Conservation (phyloP, 2,329 filamentous ascomycete genomes). For the Ophiosphaerella narmari region DNA sequence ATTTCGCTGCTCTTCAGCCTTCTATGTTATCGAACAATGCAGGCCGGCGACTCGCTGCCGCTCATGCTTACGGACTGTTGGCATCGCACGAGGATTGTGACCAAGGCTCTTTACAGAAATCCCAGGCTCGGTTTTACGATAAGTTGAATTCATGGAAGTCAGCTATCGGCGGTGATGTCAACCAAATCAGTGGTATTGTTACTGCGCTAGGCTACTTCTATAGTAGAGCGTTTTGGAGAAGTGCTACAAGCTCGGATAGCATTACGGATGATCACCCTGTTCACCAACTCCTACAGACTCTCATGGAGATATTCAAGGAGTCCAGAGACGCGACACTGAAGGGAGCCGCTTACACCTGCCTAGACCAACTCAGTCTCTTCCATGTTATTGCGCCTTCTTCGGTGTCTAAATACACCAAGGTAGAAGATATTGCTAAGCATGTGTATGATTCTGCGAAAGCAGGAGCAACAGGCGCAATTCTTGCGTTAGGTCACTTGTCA, state of each 20-base stretch:
- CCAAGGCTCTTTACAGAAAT: slow-evolving; percentile 47
- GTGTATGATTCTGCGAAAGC: slow-evolving; percentile 73
- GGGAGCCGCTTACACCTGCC: slow-evolving; percentile 60
- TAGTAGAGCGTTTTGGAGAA: slow-evolving; percentile 62
- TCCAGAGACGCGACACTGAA: slow-evolving; percentile 62
- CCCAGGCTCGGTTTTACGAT: slow-evolving; percentile 54
- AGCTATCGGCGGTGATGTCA: slow-evolving; percentile 63
- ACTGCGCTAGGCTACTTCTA: slow-evolving; percentile 62
- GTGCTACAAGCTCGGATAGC: slow-evolving; percentile 13
- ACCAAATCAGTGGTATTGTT: slow-evolving; percentile 65
- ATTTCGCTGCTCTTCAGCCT: slow-evolving; percentile 58
- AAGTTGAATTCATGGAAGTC: slow-evolving; percentile 59
- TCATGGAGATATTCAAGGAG: slow-evolving; percentile 59
- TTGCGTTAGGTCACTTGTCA: slow-evolving; percentile 77
- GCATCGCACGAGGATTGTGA: slow-evolving; percentile 63
- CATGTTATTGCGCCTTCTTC: slow-evolving; percentile 55
- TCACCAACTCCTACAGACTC: slow-evolving; percentile 48
- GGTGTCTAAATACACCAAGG: slow-evolving; percentile 41
- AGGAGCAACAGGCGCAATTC: slow-evolving; percentile 79
- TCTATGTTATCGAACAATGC: slow-evolving; percentile 74
- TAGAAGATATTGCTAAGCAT: slow-evolving; percentile 61
- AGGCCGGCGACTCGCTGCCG: slow-evolving; percentile 67
- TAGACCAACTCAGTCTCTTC: slow-evolving; percentile 67
- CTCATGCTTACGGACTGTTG: slow-evolving; percentile 76
- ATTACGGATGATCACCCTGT: slow-evolving; percentile 43